Percentiles rank a stretch among this genome's conserved stretches.
These are phyloP conservation scores for Inonotus obliquus DNA, from an alignment of 1,284 basidiomycete species.

Conservation along the genomic window DNA sequence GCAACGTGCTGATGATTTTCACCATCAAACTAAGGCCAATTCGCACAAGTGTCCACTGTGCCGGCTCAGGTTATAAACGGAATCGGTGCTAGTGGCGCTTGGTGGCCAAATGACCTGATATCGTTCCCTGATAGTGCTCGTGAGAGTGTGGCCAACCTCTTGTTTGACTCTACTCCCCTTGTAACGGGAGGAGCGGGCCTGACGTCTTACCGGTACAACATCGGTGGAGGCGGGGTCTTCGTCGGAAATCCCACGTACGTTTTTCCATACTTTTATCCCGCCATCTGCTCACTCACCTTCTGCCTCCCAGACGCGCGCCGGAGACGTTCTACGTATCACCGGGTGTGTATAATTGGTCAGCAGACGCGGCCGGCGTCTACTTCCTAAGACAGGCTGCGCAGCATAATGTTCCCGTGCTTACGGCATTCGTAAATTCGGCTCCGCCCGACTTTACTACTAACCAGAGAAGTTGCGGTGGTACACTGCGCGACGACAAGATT, in stretches of 20 bases:
- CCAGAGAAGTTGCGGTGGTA: conserved; percentile 25
- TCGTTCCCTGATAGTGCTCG: conserved; percentile 21
- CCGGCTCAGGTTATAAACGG: conserved; percentile 24
- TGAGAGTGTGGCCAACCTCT: conserved; percentile 19
- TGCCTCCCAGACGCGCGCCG: conserved; percentile 20
- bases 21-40: conserved; percentile 3
- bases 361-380: conserved; percentile 23
- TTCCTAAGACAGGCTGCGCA: conserved; percentile 24
- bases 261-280: background rate
- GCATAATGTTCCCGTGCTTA: conserved; percentile 24
- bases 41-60: conserved; percentile 17
- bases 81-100: conserved; percentile 26
- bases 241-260: conserved; percentile 21
- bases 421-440: conserved; percentile 29
- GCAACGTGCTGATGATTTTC: background rate
- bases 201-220: conserved; percentile 26
- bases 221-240: conserved; percentile 25
- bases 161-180: conserved; percentile 18
- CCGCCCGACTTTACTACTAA: conserved; percentile 27
- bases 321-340: conserved; percentile 25
- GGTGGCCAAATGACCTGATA: conserved; percentile 25
- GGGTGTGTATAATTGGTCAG: conserved; percentile 26
- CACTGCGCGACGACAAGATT: conserved; percentile 23
- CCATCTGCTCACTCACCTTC: background rate
- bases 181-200: conserved; percentile 20